Percentiles rank a stretch among this genome's conserved stretches.
These are phyloP conservation scores for Nevesoporus exiguus DNA, from an alignment of 768 basidiomycete species.

Conservation along the genomic window DNA sequence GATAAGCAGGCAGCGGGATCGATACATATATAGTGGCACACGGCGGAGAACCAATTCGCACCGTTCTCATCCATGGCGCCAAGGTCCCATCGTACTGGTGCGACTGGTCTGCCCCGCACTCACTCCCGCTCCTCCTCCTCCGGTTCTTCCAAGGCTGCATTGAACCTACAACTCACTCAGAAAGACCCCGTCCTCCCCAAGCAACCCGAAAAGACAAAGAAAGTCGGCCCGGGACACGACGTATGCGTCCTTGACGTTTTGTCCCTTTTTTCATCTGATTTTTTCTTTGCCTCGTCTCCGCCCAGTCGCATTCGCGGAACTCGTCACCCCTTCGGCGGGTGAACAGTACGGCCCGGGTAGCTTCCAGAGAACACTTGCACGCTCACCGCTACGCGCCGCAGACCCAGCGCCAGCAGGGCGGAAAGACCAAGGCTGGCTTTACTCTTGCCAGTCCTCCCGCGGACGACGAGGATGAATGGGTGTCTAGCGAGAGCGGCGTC, in stretches of 20 bases:
- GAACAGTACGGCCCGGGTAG: slow-evolving; percentile 26
- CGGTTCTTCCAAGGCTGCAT: slow-evolving; percentile 49
- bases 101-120: slow-evolving; percentile 48
- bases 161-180: slow-evolving; percentile 67
- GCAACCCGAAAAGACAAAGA: slow-evolving; percentile 53
- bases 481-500: slow-evolving; percentile 74
- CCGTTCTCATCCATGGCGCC: slow-evolving; percentile 41
- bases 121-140: slow-evolving; percentile 63
- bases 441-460: slow-evolving; percentile 50
- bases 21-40: slow-evolving; percentile 13
- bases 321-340: slow-evolving; percentile 27
- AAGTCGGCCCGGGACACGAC: slow-evolving; percentile 41
- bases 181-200: slow-evolving; percentile 48
- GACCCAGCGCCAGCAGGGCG: slow-evolving; percentile 30
- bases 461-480: slow-evolving; percentile 67
- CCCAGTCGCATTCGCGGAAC: slow-evolving; percentile 22
- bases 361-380: slow-evolving; percentile 34
- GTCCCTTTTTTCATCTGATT: slow-evolving; percentile 16
- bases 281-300: background rate
- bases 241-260: slow-evolving; percentile 33
- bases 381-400: slow-evolving; percentile 30
- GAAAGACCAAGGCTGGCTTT: slow-evolving; percentile 51
- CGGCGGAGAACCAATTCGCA: slow-evolving; percentile 32
- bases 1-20: slow-evolving; percentile 10
- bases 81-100: slow-evolving; percentile 46